Base-by-base conservation (phyloP, 2,329 filamentous ascomycete species). In the Xylaria sp. region DNA sequence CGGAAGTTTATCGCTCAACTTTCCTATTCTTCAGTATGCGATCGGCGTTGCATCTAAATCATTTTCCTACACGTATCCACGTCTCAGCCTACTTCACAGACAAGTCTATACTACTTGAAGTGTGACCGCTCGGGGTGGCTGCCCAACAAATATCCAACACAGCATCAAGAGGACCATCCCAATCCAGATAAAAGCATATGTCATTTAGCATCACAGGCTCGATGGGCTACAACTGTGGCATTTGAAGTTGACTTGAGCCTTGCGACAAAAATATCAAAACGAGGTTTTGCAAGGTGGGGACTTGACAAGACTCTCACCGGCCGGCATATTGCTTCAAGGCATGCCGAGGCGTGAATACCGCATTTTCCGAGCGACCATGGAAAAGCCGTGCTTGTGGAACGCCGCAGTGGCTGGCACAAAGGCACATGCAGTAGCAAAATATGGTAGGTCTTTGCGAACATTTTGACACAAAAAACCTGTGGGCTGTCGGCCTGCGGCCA, bases 371-470 rank as follows among this genome's bases (percentile, higher is more conserved):
- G 18, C 36, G n/a, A 33, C 39, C 18, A 41, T 43, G 49, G 15
- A 36, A 25, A 28, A 55, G 46, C 28, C 25, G 20, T 55, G 59
- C 36, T 28, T 20, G 48, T 23, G 25, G 13, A 39, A 55, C 23
- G 48, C 39, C 48, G 20, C 23, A 49, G 52, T 49, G 28, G 49
- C n/a, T 63, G 36, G 52, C 25, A 36, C n/a, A 36, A 36, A 61
- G 61, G 48, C 12, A 57, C 56, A 28, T 25, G 4, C 13, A 15
- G 20, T 46, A 39, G 46, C 52, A 39, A 31, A 10, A 68, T 33
- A 8, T n/a, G 62, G 66, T 55, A 66, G 15, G 62, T 66, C 18
- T 55, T 68, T 39, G 62, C 66, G 62, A 54, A 20, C 2, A n/a
- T 31, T 7, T 15, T 57, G 13, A n/a, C 49, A 28, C 39, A 56